These are phyloP conservation scores for Camellia oleifera DNA, from an alignment of 179 eudicot genomes.

Conservation along the genomic window DNA sequence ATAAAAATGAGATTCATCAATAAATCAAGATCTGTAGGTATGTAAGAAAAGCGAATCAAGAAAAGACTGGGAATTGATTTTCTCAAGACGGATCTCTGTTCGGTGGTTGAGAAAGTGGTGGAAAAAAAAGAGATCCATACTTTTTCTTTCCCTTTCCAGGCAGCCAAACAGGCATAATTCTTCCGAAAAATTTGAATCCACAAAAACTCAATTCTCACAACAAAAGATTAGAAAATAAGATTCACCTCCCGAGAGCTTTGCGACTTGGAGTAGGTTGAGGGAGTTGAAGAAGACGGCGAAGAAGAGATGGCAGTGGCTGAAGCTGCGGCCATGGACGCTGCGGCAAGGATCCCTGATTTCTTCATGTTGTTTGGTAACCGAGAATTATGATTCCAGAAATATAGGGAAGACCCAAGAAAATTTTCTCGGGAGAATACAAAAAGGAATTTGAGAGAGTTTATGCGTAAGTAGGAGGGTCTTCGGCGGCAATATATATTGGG, in stretches of 20 bases:
- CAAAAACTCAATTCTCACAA: not conserved
- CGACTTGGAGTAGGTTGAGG: conserved; percentile 7
- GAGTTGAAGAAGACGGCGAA: conserved; percentile 14
- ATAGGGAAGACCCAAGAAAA: not conserved
- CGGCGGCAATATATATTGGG: conserved; percentile 9
- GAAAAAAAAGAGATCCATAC: not conserved
- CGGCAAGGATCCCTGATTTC: conserved; percentile 32
- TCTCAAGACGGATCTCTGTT: not conserved
- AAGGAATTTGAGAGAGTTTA: not conserved
- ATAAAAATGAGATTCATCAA: not conserved
- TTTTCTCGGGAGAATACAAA: not conserved
- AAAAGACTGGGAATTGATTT: not conserved
- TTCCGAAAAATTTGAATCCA: not conserved
- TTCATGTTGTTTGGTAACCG: conserved; percentile 25
- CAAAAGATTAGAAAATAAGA: not conserved
- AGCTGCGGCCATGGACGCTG: conserved; percentile 36
- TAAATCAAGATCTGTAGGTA: not conserved
- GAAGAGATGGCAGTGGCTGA: conserved; percentile 27
- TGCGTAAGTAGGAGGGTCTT: not conserved
- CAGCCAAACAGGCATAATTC: not conserved
- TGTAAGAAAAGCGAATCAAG: not conserved
- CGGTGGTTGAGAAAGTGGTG: not conserved
- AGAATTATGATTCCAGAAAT: not conserved
- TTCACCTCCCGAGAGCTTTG: conserved; percentile 22
- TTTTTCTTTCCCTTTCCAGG: not conserved